Evolutionary conservation across 352 stramenopile species (phyloP).

Genomic region (Pythium volutum): DNA sequence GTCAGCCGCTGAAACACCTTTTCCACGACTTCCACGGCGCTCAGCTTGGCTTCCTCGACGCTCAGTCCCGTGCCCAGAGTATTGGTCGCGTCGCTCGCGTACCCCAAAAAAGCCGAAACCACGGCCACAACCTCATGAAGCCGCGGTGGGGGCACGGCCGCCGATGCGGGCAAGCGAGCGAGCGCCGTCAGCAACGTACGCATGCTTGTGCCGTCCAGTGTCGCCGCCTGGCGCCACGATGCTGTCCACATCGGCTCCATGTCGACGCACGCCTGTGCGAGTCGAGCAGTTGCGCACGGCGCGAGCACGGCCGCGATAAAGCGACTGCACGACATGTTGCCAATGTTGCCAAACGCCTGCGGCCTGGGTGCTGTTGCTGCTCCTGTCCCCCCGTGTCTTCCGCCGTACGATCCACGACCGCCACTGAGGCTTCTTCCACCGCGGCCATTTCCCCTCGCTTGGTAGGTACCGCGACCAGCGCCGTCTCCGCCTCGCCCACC

Average conservation of each 20-base stretch:
- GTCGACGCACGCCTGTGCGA: constrained; percentile 34
- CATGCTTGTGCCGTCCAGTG: constrained; percentile 37
- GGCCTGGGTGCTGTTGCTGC: not conserved
- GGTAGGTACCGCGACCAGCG: not conserved
- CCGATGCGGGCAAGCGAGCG: constrained; percentile 46
- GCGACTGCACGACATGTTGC: constrained; percentile 28
- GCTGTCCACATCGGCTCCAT: constrained; percentile 39
- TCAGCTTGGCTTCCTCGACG: constrained; percentile 41
- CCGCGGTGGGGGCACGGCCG: constrained; percentile 29
- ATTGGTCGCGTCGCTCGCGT: constrained; percentile 13
- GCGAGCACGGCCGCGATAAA: constrained; percentile 46
- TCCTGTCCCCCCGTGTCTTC: not conserved
- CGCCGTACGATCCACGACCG: not conserved
- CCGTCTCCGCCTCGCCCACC: not conserved
- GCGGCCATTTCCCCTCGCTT: not conserved
- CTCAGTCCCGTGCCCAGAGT: constrained; percentile 7
- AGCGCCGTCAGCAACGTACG: constrained; percentile 43
- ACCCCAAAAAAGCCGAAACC: constrained; percentile 29
- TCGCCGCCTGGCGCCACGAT: constrained; percentile 39
- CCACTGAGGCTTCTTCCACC: not conserved
- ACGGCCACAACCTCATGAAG: constrained; percentile 31
- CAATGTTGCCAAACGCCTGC: constrained; percentile 12
- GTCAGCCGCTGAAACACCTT: constrained; percentile 36
- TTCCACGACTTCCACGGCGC: constrained; percentile 43
- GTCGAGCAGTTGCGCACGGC: constrained; percentile 37